phyloP scores from a whole-genome alignment of 2,329 filamentous ascomycete species.

The Colletotrichum sp. region DNA sequence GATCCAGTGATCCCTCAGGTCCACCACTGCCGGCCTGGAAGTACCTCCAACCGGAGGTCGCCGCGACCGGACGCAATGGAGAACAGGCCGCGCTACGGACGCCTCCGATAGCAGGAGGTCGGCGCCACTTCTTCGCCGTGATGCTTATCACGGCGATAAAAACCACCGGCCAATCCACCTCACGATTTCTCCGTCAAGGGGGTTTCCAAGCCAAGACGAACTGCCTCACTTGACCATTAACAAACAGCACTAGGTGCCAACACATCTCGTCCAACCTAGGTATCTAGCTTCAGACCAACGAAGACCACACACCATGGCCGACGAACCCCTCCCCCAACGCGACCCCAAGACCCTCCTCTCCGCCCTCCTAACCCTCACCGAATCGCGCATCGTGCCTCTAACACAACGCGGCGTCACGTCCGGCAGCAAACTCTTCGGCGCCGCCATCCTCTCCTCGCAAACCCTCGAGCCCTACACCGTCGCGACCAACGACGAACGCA shows the following conservation, averaged over 20 bases:
- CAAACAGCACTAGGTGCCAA: background rate
- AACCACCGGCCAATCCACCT: background rate
- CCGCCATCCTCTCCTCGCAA: conserved; percentile 52
- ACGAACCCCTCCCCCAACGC: conserved; percentile 2
- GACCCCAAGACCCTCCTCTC: conserved; percentile 33
- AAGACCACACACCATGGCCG: conserved; percentile 19
- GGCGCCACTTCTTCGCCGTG: conserved; percentile 11
- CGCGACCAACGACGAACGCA: conserved; percentile 60
- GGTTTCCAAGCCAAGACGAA: background rate
- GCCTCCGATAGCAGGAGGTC: conserved; percentile 21
- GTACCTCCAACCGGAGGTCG: conserved; percentile 20
- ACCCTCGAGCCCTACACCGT: conserved; percentile 48
- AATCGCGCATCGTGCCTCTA: conserved; percentile 53
- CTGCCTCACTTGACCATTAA: background rate
- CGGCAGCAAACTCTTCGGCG: conserved; percentile 62
- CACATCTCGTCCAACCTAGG: background rate
- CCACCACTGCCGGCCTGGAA: background rate
- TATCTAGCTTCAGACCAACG: background rate
- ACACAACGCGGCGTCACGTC: conserved; percentile 52
- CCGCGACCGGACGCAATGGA: conserved; percentile 17
- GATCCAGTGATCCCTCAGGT: background rate
- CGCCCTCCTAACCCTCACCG: conserved; percentile 45
- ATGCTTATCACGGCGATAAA: conserved; percentile 19
- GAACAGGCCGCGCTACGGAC: conserved; percentile 6
- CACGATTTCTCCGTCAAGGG: background rate